Percentiles rank a stretch among this genome's conserved stretches.
These are phyloP conservation scores for Backusella tarrabulga DNA, from an alignment of 192 early-diverging fungal species.

Conservation along the genomic window DNA sequence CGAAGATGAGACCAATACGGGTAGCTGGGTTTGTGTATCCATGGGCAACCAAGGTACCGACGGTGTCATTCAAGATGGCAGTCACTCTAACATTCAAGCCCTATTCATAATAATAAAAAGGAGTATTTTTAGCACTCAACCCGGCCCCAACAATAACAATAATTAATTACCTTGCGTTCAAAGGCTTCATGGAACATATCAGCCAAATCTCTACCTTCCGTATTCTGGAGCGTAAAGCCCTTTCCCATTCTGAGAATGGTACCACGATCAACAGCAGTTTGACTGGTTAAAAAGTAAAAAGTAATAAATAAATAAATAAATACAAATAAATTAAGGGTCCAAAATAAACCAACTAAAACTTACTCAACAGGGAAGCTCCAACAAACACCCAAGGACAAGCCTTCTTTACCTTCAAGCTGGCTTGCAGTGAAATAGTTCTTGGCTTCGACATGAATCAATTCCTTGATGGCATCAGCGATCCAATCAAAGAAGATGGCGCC, in stretches of 20 bases:
- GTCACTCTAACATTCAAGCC: conserved; percentile 71
- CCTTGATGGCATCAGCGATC: conserved; percentile 61
- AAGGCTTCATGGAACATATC: conserved; percentile 83
- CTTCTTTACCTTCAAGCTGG: conserved; percentile 29
- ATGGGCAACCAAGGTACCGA: conserved; percentile 88
- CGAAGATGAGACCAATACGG: conserved; percentile 86
- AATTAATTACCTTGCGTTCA: conserved; percentile 49
- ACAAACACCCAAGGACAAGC: conserved; percentile 65
- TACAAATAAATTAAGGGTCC: background rate
- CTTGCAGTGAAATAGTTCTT: conserved; percentile 24
- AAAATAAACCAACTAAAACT: conserved; percentile 23
- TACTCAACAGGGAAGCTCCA: conserved; percentile 84
- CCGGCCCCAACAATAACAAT: background rate
- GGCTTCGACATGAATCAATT: conserved; percentile 28
- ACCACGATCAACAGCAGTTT: conserved; percentile 52
- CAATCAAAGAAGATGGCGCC: conserved; percentile 78
- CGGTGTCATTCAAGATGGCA: conserved; percentile 96
- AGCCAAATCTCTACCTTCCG: conserved; percentile 83
- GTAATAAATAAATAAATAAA: conserved; percentile 1
- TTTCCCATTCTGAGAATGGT: conserved; percentile 68
- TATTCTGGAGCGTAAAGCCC: conserved; percentile 77
- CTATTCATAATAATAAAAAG: conserved; percentile 14
- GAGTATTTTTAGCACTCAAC: background rate
- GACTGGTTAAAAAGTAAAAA: conserved; percentile 38
- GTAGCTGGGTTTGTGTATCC: conserved; percentile 82